Base-by-base conservation (phyloP, 495 filamentous ascomycete species). In the Penicillium subrubescens region DNA sequence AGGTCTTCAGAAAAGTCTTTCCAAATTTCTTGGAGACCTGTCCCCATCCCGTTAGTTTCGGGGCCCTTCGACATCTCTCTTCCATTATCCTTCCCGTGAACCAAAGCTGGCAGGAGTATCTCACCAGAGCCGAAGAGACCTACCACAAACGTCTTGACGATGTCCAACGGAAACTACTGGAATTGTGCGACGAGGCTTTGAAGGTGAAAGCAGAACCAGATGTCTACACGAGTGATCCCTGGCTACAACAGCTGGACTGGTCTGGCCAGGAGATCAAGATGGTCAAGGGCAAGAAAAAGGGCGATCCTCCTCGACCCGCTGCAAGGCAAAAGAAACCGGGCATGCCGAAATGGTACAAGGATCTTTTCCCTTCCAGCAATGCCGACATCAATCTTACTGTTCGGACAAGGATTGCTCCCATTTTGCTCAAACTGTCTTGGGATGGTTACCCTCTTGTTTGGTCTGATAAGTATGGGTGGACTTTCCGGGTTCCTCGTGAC, bases 1-100 rank as follows among this genome's bases (percentile, higher is more conserved):
- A 88, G 43, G 93, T 99, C 6, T 99, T 92, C 77, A 89, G 90
- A 73, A 91, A 90, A 58, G 92, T 98, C 3, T 95, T 99, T 55
- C 92, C 93, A 2, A 87, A 88, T 52, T 99, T 96, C 72, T 81
- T 97, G 12, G 79, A 90, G 35, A 89, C 90, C 35, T 98, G 95
- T 68, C 94, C 96, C 4, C 96, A 99, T 77, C 96, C 95, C 3
- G 95, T 98, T 64, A 98, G 93, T 75, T 99, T 99, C 71, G 94
- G 92, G 6, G 94, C 95, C 12, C 83, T 98, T 33, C 86, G 96
- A 46, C 93, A 97, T 76, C 84, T 99, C 8, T 93, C 94, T 6
- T 90, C 93, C 6, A 92, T 97, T 53, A 96, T 97, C 60, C 81
- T 99, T 33, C 95, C 95, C 0, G 92, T 97, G 63, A 86, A 97